Evolutionary conservation across 202 grass and related monocot species (phyloP).

Genomic region (Cymbopogon flexuosus): DNA sequence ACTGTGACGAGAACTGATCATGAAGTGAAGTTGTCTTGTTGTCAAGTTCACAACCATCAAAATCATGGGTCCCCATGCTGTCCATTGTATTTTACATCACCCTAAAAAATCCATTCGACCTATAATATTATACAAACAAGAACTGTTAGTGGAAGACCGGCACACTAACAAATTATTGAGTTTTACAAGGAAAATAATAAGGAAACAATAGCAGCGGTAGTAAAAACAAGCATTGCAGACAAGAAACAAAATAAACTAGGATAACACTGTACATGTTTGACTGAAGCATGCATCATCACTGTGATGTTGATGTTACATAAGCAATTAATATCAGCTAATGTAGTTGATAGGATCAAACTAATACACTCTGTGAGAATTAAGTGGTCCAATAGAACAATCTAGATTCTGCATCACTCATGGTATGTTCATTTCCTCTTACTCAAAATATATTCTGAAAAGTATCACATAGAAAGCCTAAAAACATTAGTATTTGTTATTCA

Average conservation of each 20-base stretch:
- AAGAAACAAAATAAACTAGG: neutral
- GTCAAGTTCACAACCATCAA: constrained; percentile 31
- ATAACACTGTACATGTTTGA: neutral
- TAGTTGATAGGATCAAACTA: neutral
- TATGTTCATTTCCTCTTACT: neutral
- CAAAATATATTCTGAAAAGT: neutral
- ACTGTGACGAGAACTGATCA: constrained; percentile 28
- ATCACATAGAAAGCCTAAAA: neutral
- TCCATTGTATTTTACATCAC: neutral
- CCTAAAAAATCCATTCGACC: neutral
- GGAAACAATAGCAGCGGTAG: neutral
- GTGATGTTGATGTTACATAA: neutral
- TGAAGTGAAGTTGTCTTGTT: constrained; percentile 1
- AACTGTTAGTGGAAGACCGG: neutral
- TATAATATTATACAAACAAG: neutral
- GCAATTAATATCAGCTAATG: neutral
- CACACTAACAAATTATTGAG: neutral
- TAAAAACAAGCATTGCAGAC: neutral
- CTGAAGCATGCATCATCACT: neutral
- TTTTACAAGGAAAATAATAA: too few relatives aligned
- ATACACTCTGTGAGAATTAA: neutral
- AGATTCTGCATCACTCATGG: neutral
- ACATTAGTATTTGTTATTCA: neutral
- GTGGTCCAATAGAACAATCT: neutral
- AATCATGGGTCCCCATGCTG: neutral